phyloP scores from a whole-genome alignment of 352 stramenopile genomes.

The Globisporangium camurandrum region DNA sequence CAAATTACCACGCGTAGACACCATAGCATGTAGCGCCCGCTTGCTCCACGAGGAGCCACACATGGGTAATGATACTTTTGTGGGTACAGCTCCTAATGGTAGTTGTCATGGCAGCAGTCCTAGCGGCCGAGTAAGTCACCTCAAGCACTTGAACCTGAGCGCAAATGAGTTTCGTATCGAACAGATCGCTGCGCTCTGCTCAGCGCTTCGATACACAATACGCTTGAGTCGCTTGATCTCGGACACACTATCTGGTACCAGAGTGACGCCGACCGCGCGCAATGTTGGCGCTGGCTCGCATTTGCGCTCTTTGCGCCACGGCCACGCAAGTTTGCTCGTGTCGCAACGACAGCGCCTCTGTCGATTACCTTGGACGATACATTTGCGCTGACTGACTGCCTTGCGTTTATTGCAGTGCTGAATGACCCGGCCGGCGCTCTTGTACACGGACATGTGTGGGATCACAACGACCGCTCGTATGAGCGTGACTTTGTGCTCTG shows the following conservation, averaged over 20 bases:
- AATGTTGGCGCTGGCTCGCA: background rate
- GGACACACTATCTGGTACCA: background rate
- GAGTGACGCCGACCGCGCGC: background rate
- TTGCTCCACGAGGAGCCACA: too few relatives aligned
- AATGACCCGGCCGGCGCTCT: background rate
- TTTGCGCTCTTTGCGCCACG: background rate
- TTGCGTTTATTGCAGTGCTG: background rate
- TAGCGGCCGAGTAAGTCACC: background rate
- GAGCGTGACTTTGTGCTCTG: background rate
- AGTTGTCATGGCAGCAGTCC: background rate
- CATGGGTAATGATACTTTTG: too few relatives aligned
- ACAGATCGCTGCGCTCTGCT: conserved; percentile 21
- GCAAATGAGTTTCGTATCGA: background rate
- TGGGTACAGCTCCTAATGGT: too few relatives aligned
- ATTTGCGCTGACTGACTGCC: background rate
- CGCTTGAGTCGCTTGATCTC: background rate
- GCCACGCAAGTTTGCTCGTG: background rate
- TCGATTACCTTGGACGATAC: background rate
- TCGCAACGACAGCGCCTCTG: background rate
- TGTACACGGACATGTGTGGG: background rate
- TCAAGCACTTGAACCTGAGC: background rate
- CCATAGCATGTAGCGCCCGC: too few relatives aligned
- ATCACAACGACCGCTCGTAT: background rate
- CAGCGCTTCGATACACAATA: conserved; percentile 3
- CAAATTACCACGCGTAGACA: too few relatives aligned